Evolutionary conservation across 495 filamentous ascomycete genomes (phyloP).

Genomic region (Trichocladium uniseriatum): DNA sequence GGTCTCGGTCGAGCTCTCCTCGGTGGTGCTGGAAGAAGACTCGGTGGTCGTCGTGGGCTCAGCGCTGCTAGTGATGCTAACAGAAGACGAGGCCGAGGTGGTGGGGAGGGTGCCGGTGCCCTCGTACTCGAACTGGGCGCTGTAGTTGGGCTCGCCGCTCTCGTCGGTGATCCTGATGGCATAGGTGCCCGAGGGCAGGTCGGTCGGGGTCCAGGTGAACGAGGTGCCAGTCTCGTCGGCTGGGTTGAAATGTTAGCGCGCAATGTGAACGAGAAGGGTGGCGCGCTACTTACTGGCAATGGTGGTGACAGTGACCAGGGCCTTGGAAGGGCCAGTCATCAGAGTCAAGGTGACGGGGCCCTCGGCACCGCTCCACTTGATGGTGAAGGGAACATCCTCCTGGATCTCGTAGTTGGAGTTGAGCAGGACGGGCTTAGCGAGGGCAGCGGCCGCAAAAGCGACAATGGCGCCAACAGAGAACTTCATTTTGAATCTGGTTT

Average conservation of each 20-base stretch:
- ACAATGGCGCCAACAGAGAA: slow-evolving; percentile 25
- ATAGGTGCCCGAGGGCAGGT: slow-evolving; percentile 32
- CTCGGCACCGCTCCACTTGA: slow-evolving; percentile 32
- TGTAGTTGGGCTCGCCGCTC: slow-evolving; percentile 33
- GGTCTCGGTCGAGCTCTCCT: slow-evolving; percentile 11
- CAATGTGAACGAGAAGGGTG: background rate
- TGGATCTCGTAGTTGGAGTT: slow-evolving; percentile 32
- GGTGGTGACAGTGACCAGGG: slow-evolving; percentile 29
- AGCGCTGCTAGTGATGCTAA: slow-evolving; percentile 18
- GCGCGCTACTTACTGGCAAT: slow-evolving; percentile 24
- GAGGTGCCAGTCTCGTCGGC: slow-evolving; percentile 22
- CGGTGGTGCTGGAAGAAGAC: slow-evolving; percentile 14
- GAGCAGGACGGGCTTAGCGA: slow-evolving; percentile 31
- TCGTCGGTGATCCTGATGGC: slow-evolving; percentile 34
- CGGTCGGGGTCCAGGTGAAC: slow-evolving; percentile 29
- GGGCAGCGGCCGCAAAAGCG: slow-evolving; percentile 31
- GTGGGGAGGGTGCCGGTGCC: slow-evolving; percentile 21
- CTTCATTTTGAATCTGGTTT: slow-evolving; percentile 35
- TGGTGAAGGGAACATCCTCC: slow-evolving; percentile 32
- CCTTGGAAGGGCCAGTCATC: slow-evolving; percentile 23
- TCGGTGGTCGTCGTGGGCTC: slow-evolving; percentile 7
- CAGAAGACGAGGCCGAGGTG: slow-evolving; percentile 17
- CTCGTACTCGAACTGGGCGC: slow-evolving; percentile 25
- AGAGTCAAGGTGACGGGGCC: slow-evolving; percentile 34
- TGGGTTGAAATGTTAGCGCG: slow-evolving; percentile 14